These are phyloP conservation scores for Shiraia sp. DNA, from an alignment of 2,329 filamentous ascomycete genomes.

Conservation along the genomic window DNA sequence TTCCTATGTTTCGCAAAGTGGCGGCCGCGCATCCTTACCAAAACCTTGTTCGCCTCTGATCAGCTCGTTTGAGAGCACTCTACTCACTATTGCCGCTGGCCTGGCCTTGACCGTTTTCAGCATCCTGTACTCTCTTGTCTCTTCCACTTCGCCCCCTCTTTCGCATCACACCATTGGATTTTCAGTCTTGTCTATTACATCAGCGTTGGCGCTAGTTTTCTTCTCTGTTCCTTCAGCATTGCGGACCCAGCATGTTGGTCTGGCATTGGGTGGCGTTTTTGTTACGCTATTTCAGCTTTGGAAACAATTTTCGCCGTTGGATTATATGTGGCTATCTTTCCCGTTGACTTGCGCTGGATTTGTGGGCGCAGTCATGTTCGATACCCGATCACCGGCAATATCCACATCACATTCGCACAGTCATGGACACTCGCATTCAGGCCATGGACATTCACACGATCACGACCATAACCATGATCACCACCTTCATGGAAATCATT, in stretches of 20 bases:
- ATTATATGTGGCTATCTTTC: conserved; percentile 17
- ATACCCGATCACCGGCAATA: conserved; percentile 36
- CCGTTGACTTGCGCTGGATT: conserved; percentile 34
- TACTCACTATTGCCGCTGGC: conserved; percentile 50
- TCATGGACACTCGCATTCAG: conserved; percentile 32
- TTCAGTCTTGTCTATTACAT: conserved; percentile 47
- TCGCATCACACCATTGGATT: conserved; percentile 42
- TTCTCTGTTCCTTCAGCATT: conserved; percentile 49
- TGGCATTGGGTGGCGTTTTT: conserved; percentile 35
- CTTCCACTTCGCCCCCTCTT: conserved; percentile 37
- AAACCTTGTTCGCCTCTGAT: conserved; percentile 42
- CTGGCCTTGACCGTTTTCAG: conserved; percentile 42
- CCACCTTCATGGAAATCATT: conserved; percentile 57
- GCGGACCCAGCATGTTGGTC: conserved; percentile 42
- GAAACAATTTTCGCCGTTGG: conserved; percentile 19
- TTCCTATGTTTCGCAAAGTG: conserved; percentile 24
- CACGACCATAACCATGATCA: conserved; percentile 35
- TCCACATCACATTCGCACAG: conserved; percentile 35
- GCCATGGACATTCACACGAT: conserved; percentile 33
- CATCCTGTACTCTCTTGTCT: conserved; percentile 39
- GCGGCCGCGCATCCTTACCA: conserved; percentile 31
- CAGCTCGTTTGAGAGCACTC: conserved; percentile 45
- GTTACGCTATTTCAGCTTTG: conserved; percentile 27
- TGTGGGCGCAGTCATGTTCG: conserved; percentile 47
- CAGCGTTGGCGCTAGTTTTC: conserved; percentile 48